Evolutionary conservation across 1,284 basidiomycete species (phyloP).

Genomic region (Ceratorhiza oryzae-sativae): DNA sequence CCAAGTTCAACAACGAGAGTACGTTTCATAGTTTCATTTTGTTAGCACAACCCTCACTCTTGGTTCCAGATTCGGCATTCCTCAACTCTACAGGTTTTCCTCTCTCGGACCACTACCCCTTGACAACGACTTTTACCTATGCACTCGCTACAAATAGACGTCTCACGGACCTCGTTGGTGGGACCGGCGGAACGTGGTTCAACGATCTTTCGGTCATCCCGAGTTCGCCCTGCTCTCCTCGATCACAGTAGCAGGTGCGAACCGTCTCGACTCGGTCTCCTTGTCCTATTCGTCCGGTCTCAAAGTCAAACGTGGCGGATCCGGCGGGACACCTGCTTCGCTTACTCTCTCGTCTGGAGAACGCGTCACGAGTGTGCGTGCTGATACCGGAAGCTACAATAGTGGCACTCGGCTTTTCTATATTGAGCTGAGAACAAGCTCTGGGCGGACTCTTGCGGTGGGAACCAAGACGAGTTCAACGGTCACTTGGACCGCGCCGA

Average conservation of each 20-base stretch:
- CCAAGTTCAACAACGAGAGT: slow-evolving; percentile 50
- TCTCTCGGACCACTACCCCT: slow-evolving; percentile 51
- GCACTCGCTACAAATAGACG: slow-evolving; percentile 49
- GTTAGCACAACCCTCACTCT: neutral
- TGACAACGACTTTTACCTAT: slow-evolving; percentile 47
- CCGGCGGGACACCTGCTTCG: slow-evolving; percentile 49
- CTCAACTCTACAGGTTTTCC: slow-evolving; percentile 48
- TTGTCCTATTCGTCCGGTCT: slow-evolving; percentile 48
- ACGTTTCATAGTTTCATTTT: neutral
- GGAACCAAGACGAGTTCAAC: slow-evolving; percentile 50
- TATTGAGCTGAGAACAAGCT: slow-evolving; percentile 49
- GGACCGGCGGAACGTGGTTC: slow-evolving; percentile 50
- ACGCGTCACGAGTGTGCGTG: slow-evolving; percentile 45
- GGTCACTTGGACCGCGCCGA: slow-evolving; percentile 47
- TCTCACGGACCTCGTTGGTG: slow-evolving; percentile 50
- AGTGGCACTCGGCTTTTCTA: slow-evolving; percentile 51
- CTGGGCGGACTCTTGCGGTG: slow-evolving; percentile 47
- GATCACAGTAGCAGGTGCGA: slow-evolving; percentile 48
- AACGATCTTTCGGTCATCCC: slow-evolving; percentile 45
- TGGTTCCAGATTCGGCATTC: slow-evolving; percentile 45
- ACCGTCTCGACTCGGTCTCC: slow-evolving; percentile 48
- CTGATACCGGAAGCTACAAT: slow-evolving; percentile 49
- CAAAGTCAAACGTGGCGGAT: slow-evolving; percentile 50
- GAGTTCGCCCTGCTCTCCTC: slow-evolving; percentile 45
- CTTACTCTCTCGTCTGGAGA: slow-evolving; percentile 49